These are phyloP conservation scores for Salisapilia sapeloensis DNA, from an alignment of 352 stramenopile species.

Conservation along the genomic window DNA sequence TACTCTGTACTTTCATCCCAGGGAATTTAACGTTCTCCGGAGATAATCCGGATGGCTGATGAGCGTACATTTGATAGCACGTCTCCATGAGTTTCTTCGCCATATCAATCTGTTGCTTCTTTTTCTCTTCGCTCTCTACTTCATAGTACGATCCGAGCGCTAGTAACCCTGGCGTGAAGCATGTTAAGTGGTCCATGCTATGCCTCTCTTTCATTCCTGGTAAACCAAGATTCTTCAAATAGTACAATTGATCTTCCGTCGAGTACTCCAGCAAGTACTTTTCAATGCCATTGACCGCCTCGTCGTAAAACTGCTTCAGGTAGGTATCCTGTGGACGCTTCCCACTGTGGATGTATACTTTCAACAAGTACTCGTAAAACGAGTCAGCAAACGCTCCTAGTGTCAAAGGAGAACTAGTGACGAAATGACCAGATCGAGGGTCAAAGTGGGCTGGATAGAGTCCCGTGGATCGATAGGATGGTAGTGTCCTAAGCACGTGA, in stretches of 20 bases:
- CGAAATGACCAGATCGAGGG: constrained; percentile 23
- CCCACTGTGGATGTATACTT: constrained; percentile 94
- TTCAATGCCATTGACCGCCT: constrained; percentile 87
- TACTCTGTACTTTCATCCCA: constrained; percentile 26
- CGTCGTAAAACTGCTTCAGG: constrained; percentile 85
- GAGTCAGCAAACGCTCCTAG: constrained; percentile 92
- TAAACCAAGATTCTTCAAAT: constrained; percentile 31
- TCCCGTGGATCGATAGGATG: constrained; percentile 53
- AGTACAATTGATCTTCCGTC: constrained; percentile 36
- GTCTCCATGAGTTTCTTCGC: constrained; percentile 86
- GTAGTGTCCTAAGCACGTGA: constrained; percentile 42
- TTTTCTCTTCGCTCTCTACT: too few species aligned
- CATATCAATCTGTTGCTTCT: constrained; percentile 61
- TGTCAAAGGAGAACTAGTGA: constrained; percentile 36
- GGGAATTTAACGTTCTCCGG: constrained; percentile 88
- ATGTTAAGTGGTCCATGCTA: constrained; percentile 94
- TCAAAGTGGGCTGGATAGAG: too few species aligned
- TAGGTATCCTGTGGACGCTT: constrained; percentile 42
- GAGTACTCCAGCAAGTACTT: constrained; percentile 75
- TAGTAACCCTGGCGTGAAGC: constrained; percentile 89
- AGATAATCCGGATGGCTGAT: constrained; percentile 83
- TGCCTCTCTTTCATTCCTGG: constrained; percentile 25
- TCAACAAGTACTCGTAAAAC: constrained; percentile 98
- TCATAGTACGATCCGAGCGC: constrained; percentile 81
- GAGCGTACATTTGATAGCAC: constrained; percentile 91